Base-by-base conservation (phyloP, 495 filamentous ascomycete species). In the Penicillium waksmanii region DNA sequence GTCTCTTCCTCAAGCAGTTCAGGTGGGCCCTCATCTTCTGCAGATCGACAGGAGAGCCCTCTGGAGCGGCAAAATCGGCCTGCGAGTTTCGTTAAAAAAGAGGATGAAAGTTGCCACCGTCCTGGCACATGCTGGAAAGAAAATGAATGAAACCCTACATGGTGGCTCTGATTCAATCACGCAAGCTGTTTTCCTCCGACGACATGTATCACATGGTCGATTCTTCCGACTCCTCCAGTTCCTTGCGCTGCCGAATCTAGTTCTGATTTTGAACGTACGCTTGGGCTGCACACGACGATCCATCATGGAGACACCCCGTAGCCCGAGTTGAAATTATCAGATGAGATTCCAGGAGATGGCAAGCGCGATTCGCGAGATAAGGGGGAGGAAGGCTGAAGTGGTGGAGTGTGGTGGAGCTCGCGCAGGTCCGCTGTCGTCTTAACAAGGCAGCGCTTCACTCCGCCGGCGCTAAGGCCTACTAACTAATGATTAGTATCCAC, bases 181-280 rank as follows among this genome's bases (percentile, higher is more conserved):
- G 33, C 65, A 67, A 6, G 62, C 65, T 9, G 65, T 62, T 52
- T 67, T 67, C 38, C 65, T 50, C 19, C 38, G 25, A 2, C 58
- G 61, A 52, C 65, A 67, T 5, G 60, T 47, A 57, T 67, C 65
- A 43, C 65, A 67, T n/a, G 62, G 62, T 27, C 58, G 62, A 33
- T 67, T 53, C 35, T 63, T 64, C 23, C 65, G 34, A 51, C 62
- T 65, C 13, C 65, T 43, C 17, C 55, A 62, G n/a, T 60, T 44
- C 47, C 65, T 54, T 0, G 65, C 59, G 17, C 51, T 55, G 42
- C 61, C 65, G 48, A 61, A 56, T 17, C 52, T 55, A 11, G 62
- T 62, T 43, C 57, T 51, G 31, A 65, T 55, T 27, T 65, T 56
- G 43, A 56, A 56, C 2, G 43, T 11, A 21, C 42, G 53, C 33